Base-by-base conservation (phyloP, 2,329 filamentous ascomycete genomes). In the Stachybotrys chartarum region DNA sequence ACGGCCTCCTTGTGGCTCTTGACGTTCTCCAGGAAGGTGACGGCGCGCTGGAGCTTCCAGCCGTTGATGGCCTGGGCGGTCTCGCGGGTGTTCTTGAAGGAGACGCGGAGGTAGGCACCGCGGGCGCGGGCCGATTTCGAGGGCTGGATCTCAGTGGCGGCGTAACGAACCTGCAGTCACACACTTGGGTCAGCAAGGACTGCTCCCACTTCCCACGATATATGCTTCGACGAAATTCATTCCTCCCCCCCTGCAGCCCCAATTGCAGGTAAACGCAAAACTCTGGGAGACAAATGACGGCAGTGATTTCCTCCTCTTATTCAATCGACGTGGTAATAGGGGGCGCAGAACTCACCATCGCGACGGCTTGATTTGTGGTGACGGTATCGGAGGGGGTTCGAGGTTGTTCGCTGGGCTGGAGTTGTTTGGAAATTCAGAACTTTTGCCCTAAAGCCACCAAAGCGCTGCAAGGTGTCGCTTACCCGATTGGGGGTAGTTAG, bases 61-160 rank as follows among this genome's bases (percentile, higher is more conserved):
- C 93, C 93, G 81, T 94, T 97, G 86, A 99, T 96, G 72, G 92
- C 92, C 84, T 97, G 94, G 65, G 95, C 94, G 67, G 93, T 97
- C 85, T 99, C 95, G 75, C 94, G 91, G 76, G 94, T 99, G 88
- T 99, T 99, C 88, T 99, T 99, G 90, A 97, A 99, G 70, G 90
- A 96, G 70, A 97, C 93, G 76, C 94, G 91, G 72, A 99, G 90
- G 85, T 97, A 99, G 77, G 92, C 91, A 79, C 95, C 94, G 80
- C 94, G 92, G 75, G 93, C 89, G 83, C 93, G 91, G 79, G 94
- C 94, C 81, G 90, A 96, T 86, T 96, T 97, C 70, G 87, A 84
- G 78, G 86, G 80, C 71, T 88, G 82, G 76, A 95, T 93, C 76
- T 91, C 84, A 74, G 87, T 90, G 75, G 89, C 89, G 79, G 91